phyloP scores from a whole-genome alignment of 495 filamentous ascomycete genomes.

The Podospora sp. region DNA sequence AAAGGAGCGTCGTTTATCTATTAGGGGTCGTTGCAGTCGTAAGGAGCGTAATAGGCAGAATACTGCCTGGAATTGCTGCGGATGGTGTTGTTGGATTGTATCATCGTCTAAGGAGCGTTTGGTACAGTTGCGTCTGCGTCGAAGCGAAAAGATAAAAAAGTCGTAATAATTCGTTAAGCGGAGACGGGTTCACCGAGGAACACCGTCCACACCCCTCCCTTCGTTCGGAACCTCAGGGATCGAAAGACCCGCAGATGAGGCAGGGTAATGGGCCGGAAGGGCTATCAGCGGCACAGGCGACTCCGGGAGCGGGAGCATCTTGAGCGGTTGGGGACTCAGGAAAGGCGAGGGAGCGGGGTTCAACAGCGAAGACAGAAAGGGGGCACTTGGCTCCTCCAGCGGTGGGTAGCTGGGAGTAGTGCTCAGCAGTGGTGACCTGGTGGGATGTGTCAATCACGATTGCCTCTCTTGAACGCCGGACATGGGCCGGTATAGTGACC shows the following conservation, averaged over 20 bases:
- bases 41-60: slow-evolving; percentile 39
- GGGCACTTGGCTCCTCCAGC: slow-evolving; percentile 34
- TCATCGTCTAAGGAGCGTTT: slow-evolving; percentile 49
- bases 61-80: slow-evolving; percentile 38
- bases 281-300: slow-evolving; percentile 34
- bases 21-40: slow-evolving; percentile 48
- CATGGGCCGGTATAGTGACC: slow-evolving; percentile 39
- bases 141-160: slow-evolving; percentile 29
- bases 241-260: slow-evolving; percentile 32
- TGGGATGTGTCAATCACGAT: slow-evolving; percentile 52
- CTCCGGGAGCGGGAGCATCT: slow-evolving; percentile 40
- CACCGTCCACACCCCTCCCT: slow-evolving; percentile 34
- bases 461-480: slow-evolving; percentile 38
- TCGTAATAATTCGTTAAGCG: slow-evolving; percentile 20
- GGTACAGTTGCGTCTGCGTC: slow-evolving; percentile 55
- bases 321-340: slow-evolving; percentile 38
- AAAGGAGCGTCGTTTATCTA: slow-evolving; percentile 44
- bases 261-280: slow-evolving; percentile 36
- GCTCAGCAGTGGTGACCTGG: slow-evolving; percentile 47
- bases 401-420: slow-evolving; percentile 40
- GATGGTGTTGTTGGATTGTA: slow-evolving; percentile 31
- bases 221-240: slow-evolving; percentile 25
- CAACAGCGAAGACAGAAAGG: slow-evolving; percentile 28
- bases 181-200: slow-evolving; percentile 17
- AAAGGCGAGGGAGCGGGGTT: slow-evolving; percentile 41